Evolutionary conservation across 257 asterid species (phyloP).

Genomic region (Verbena officinalis): DNA sequence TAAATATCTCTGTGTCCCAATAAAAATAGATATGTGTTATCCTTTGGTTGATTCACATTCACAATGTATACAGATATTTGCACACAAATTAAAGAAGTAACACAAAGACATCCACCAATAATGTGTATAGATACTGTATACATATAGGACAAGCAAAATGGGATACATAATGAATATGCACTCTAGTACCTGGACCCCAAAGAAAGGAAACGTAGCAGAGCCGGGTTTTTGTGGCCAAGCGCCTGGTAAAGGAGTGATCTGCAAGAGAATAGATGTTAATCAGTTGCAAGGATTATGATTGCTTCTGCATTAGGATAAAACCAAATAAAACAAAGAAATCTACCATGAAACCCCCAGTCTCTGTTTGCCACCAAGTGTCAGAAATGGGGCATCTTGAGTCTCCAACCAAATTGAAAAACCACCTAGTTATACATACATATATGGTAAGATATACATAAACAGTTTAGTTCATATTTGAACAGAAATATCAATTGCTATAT

Average conservation of each 20-base stretch:
- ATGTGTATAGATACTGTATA: too few species aligned
- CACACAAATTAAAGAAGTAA: background rate
- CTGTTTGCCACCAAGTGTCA: slow-evolving; percentile 99
- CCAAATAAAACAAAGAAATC: slow-evolving; percentile 30
- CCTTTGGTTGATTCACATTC: slow-evolving; percentile 18
- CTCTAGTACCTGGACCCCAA: slow-evolving; percentile 85
- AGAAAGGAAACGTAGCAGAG: slow-evolving; percentile 98
- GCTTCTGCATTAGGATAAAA: slow-evolving; percentile 28
- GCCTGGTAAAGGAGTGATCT: slow-evolving; percentile 99
- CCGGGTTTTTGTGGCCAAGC: slow-evolving; percentile 99
- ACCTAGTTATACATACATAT: slow-evolving; percentile 51
- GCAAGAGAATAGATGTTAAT: slow-evolving; percentile 39
- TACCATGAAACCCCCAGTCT: slow-evolving; percentile 98
- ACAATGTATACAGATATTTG: background rate
- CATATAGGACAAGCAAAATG: background rate
- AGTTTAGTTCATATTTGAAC: slow-evolving; percentile 19
- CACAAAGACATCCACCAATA: background rate
- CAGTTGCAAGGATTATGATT: slow-evolving; percentile 23
- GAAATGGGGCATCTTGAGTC: slow-evolving; percentile 96
- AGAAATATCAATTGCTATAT: slow-evolving; percentile 15
- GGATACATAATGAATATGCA: slow-evolving; percentile 1
- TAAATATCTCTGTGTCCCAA: background rate
- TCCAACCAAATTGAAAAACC: slow-evolving; percentile 93
- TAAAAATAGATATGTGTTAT: background rate
- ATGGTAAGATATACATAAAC: slow-evolving; percentile 16